Evolutionary conservation across 768 basidiomycete species (phyloP).

Genomic region (Tulasnella sp.): DNA sequence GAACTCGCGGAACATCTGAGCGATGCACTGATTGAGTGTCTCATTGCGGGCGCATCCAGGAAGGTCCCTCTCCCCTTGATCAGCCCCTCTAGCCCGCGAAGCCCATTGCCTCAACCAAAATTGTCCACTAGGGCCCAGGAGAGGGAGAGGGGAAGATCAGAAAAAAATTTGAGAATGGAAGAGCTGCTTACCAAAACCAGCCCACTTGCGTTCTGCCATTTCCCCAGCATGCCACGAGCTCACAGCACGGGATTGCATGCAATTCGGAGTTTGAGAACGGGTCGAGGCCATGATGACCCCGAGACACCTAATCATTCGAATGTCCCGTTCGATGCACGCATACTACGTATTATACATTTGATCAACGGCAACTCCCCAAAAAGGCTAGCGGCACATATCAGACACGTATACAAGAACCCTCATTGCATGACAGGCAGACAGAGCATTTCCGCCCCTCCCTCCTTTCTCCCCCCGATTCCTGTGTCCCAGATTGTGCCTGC

Average conservation of each 20-base stretch:
- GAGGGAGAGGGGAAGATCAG: too few relatives aligned
- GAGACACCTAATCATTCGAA: conserved; percentile 89
- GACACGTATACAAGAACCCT: neutral
- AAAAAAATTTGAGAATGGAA: too few relatives aligned
- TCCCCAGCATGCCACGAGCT: too few relatives aligned
- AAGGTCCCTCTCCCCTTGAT: neutral
- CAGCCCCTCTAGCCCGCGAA: neutral
- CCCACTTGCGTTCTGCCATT: too few relatives aligned
- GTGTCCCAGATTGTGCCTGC: neutral
- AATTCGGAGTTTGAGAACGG: conserved; percentile 72
- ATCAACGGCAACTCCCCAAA: neutral
- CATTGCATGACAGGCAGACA: neutral
- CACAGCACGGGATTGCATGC: conserved; percentile 42
- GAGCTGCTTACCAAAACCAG: conserved; percentile 69
- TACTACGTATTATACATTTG: neutral
- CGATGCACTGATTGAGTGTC: neutral
- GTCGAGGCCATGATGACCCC: conserved; percentile 84
- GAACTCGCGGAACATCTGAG: neutral
- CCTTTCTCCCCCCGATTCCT: neutral
- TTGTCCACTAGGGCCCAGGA: neutral
- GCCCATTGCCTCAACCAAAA: neutral
- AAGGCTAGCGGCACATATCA: neutral
- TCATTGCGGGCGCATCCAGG: neutral
- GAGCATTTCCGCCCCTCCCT: neutral
- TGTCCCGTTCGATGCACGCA: neutral